Percentiles rank a stretch among this genome's conserved stretches.
These are phyloP conservation scores for Spathaspora hagerdaliae DNA, from an alignment of 805 yeast genomes.

Conservation along the genomic window DNA sequence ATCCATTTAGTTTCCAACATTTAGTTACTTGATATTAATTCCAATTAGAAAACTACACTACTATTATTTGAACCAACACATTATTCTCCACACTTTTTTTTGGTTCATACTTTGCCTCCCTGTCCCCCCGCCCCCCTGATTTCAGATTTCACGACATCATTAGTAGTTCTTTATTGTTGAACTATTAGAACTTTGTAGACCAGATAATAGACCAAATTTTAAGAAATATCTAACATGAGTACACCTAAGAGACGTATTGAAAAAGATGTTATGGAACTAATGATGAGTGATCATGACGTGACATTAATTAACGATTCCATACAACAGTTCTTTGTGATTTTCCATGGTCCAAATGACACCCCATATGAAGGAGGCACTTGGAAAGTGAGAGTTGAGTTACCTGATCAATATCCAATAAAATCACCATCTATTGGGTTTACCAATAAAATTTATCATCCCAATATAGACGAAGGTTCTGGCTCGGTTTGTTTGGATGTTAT, in stretches of 20 bases:
- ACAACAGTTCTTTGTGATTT: slow-evolving; percentile 83
- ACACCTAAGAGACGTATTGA: slow-evolving; percentile 79
- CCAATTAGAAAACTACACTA: too few species aligned
- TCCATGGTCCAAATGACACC: slow-evolving; percentile 76
- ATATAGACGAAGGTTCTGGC: slow-evolving; percentile 86
- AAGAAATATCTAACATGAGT: slow-evolving; percentile 27
- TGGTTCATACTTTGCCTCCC: too few species aligned
- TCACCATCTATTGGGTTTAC: slow-evolving; percentile 94
- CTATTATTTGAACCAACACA: too few species aligned
- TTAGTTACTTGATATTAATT: too few species aligned
- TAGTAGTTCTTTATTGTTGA: too few species aligned
- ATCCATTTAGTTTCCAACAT: too few species aligned
- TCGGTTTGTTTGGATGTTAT: slow-evolving; percentile 94
- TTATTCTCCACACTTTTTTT: too few species aligned
- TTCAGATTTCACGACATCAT: too few species aligned
- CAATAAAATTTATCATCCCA: slow-evolving; percentile 91
- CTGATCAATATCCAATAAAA: slow-evolving; percentile 92
- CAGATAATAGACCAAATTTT: too few species aligned
- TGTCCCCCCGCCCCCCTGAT: too few species aligned
- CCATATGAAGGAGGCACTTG: slow-evolving; percentile 89
- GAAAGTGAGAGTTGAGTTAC: slow-evolving; percentile 89
- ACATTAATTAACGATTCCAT: slow-evolving; percentile 67
- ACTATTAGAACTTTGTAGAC: too few species aligned
- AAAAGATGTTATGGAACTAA: slow-evolving; percentile 93
- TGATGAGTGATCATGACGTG: slow-evolving; percentile 93